A percentile compares a stretch with the other conserved stretches of the same genome.
Conservation (phyloP, 2,329 filamentous ascomycete species). For the Ramularia endophylla region DNA sequence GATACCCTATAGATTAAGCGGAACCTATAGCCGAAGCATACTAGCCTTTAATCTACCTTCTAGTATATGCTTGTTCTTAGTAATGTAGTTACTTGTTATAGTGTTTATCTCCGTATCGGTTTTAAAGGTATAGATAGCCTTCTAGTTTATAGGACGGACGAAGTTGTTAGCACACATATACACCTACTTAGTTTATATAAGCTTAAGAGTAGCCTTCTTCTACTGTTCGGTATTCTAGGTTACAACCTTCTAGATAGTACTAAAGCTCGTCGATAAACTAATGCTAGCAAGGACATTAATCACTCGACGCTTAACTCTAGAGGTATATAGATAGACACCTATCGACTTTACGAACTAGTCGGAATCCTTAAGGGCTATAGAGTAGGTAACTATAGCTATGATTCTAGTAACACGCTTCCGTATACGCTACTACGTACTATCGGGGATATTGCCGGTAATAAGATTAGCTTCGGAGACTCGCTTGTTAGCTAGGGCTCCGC, state of each 20-base stretch:
- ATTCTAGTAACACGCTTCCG: not conserved
- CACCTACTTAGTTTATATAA: not conserved
- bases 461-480: not conserved
- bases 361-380: not conserved
- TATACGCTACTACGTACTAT: not conserved
- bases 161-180: not conserved
- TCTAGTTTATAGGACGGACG: not conserved
- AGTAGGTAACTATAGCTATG: not conserved
- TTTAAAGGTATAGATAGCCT: not conserved
- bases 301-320: not conserved
- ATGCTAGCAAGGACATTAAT: not conserved
- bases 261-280: not conserved
- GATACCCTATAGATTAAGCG: not conserved
- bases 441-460: no score
- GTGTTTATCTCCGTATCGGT: not conserved
- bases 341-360: not conserved
- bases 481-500: not conserved
- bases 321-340: not conserved
- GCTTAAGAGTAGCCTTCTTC: not conserved
- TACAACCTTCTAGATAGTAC: not conserved
- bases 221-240: not conserved
- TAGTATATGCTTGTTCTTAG: not conserved
- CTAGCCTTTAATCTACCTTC: not conserved
- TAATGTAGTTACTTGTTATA: conserved; percentile 1
- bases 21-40: not conserved